phyloP scores from a whole-genome alignment of 805 yeast species.

The Myxozyma sirexii region DNA sequence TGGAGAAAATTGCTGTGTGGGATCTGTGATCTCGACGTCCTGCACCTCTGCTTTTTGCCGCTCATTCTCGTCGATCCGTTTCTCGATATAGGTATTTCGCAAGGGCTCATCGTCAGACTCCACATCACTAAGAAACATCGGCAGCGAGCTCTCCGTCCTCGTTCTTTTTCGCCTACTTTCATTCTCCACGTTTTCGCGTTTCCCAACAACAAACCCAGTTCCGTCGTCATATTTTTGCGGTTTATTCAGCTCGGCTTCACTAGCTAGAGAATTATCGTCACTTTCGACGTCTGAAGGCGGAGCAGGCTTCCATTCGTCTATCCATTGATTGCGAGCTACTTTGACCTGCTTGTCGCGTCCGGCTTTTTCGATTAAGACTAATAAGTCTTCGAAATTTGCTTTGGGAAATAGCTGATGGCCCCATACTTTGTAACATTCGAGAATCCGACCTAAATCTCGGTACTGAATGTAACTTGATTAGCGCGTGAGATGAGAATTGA shows the following conservation, averaged over 20 bases:
- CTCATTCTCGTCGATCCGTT: background rate
- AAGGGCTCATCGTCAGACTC: background rate
- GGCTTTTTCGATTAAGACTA: slow-evolving; percentile 54
- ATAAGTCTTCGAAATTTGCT: slow-evolving; percentile 73
- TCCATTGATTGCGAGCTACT: slow-evolving; percentile 32
- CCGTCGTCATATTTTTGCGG: slow-evolving; percentile 13
- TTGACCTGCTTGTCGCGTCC: slow-evolving; percentile 51
- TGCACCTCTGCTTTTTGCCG: background rate
- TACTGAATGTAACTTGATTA: slow-evolving; percentile 27
- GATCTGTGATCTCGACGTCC: background rate
- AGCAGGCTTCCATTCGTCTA: slow-evolving; percentile 25
- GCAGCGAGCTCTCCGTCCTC: background rate
- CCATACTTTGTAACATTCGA: slow-evolving; percentile 70
- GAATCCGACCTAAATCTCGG: slow-evolving; percentile 53
- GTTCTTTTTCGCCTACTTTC: background rate
- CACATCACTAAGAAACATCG: background rate
- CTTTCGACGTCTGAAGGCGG: background rate
- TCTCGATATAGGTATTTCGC: background rate
- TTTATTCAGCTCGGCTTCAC: background rate
- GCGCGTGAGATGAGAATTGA: background rate
- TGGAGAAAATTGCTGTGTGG: no score
- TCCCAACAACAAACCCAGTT: slow-evolving; percentile 22
- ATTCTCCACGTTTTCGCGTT: background rate
- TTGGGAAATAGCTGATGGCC: slow-evolving; percentile 77
- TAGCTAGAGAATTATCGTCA: background rate